Percentiles rank a stretch among this genome's conserved stretches.
phyloP scores from a whole-genome alignment of 2,329 filamentous ascomycete species.

The Penicillium griseofulvum region DNA sequence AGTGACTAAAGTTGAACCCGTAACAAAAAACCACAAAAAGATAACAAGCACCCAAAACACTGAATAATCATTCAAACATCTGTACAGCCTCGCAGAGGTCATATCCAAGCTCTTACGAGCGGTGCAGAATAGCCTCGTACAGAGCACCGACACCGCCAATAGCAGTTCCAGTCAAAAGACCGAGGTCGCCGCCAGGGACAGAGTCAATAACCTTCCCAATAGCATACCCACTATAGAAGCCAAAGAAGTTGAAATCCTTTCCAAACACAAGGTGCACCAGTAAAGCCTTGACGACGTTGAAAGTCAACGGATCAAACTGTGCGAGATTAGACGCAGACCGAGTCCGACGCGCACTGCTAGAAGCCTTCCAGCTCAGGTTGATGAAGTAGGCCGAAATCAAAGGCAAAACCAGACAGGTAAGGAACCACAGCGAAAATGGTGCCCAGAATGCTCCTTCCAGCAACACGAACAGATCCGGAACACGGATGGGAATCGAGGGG shows the following conservation, averaged over 20 bases:
- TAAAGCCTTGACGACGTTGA: conserved; percentile 84
- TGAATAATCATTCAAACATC: conserved; percentile 6
- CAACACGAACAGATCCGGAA: conserved; percentile 79
- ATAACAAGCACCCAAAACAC: background rate
- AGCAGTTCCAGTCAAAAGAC: conserved; percentile 42
- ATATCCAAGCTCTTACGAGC: conserved; percentile 22
- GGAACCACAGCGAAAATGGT: conserved; percentile 71
- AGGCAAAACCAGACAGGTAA: conserved; percentile 70
- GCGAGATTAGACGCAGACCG: conserved; percentile 24
- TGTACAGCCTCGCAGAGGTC: conserved; percentile 17
- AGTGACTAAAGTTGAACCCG: conserved; percentile 12
- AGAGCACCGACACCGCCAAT: conserved; percentile 44
- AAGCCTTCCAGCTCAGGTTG: conserved; percentile 67
- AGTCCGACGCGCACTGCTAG: conserved; percentile 24
- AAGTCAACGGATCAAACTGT: conserved; percentile 77
- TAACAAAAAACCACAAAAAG: conserved; percentile 2
- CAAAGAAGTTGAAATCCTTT: conserved; percentile 43
- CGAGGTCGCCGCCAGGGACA: conserved; percentile 40
- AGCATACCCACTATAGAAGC: conserved; percentile 35
- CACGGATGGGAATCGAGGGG: conserved; percentile 59
- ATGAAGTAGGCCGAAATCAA: conserved; percentile 79
- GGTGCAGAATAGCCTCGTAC: conserved; percentile 49
- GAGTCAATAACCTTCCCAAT: conserved; percentile 39
- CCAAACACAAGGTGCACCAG: conserved; percentile 77
- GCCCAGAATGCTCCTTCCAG: conserved; percentile 80